Evolutionary conservation across 2,329 filamentous ascomycete genomes (phyloP), one percentile per base, ranked within the genome.

Genomic region (Aspergillus spinulosporus): DNA sequence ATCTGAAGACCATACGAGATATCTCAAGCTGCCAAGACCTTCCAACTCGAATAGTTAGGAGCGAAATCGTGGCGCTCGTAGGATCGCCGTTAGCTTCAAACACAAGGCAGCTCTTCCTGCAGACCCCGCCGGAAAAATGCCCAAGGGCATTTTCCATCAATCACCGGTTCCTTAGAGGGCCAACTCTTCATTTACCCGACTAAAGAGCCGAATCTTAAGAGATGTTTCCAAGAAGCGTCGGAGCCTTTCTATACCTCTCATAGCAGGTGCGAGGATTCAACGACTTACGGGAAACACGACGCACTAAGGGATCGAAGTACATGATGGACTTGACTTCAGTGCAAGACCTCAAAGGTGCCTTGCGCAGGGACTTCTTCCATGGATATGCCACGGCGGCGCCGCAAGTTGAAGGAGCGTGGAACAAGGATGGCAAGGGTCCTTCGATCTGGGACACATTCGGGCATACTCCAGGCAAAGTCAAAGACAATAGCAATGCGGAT

Each of bases 391-490:
- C 67, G 29, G 67, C 67, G 26, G 67, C 67, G 21, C 54, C 67
- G 4, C 89, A 93, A 72, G 87, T 93, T 64, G 90, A 94, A 77
- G 90, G 90, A 54, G 84, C 86, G 52, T 79, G 82, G 57, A 79
- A 88, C 45, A 82, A 86, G 68, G 89, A 92, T 68, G 89, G 89
- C 62, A 88, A 89, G 64, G 88, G 83, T 31, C 84, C 87, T 53
- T 89, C 87, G 60, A 92, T 92, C 73, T 93, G 89, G 89, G 90
- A 93, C 74, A 86, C 82, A 26, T 93, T 92, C 78, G 89, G 87
- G 71, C 82, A 82, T 58, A 86, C 83, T 52, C 84, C 87, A 7
- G 88, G 88, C 66, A 92, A 91, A 75, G 89, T 92, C 67, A 88
- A 88, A 56, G 88, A 89, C 66, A 86, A 83, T 58, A 85, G 82